phyloP scores from a whole-genome alignment of 2,329 filamentous ascomycete genomes.

The Aspergillus quadricinctus region DNA sequence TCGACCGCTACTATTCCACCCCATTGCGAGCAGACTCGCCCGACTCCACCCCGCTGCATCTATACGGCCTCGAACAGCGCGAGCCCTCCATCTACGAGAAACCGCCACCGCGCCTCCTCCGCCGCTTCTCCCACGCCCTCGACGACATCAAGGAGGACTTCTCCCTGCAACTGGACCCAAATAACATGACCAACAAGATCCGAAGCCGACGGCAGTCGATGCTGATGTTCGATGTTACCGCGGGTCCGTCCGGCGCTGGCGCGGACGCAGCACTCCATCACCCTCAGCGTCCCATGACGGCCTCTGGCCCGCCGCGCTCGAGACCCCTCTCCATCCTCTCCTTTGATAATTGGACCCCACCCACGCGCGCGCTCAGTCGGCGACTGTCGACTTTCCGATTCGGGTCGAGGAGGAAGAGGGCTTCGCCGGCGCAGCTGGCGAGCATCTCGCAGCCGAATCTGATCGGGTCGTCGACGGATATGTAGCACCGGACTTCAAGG shows the following conservation, averaged over 20 bases:
- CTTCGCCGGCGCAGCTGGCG: conserved; percentile 5
- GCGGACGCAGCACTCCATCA: background rate
- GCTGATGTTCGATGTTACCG: conserved; percentile 12
- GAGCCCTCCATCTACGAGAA: conserved; percentile 28
- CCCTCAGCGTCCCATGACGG: conserved; percentile 1
- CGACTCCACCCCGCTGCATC: conserved; percentile 28
- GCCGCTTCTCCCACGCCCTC: conserved; percentile 32
- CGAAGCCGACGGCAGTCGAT: conserved; percentile 23
- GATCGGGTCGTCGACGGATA: conserved; percentile 30
- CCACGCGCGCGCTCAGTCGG: conserved; percentile 20
- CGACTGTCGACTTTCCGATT: conserved; percentile 25
- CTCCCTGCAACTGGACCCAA: conserved; percentile 20
- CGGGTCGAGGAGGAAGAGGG: conserved; percentile 13
- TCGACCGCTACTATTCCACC: conserved; percentile 32
- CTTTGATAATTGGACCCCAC: conserved; percentile 16
- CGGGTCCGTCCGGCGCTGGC: conserved; percentile 3
- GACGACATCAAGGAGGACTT: conserved; percentile 34
- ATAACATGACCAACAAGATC: conserved; percentile 21
- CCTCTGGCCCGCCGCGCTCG: conserved; percentile 14
- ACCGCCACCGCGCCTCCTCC: conserved; percentile 25
- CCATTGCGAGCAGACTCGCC: conserved; percentile 25
- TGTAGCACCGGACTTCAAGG: conserved; percentile 4
- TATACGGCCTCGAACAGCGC: conserved; percentile 33
- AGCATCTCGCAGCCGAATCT: conserved; percentile 33
- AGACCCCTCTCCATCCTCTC: conserved; percentile 26